phyloP scores from a whole-genome alignment of 2,329 filamentous ascomycete genomes.

The Whalleya microplaca region DNA sequence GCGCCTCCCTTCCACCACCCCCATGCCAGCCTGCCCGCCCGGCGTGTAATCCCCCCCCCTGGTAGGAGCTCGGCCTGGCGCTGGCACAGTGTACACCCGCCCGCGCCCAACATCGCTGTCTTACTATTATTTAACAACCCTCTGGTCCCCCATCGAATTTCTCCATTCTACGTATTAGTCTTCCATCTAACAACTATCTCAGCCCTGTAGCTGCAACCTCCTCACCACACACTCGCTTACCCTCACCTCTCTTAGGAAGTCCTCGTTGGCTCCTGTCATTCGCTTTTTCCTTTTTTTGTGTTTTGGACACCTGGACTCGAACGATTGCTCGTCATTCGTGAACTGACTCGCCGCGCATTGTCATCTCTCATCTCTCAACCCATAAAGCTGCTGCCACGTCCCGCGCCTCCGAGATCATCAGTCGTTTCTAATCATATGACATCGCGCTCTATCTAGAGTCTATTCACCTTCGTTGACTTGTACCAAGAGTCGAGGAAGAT shows the following conservation, averaged over 20 bases:
- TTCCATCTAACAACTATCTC: conserved; percentile 40
- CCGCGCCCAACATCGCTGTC: conserved; percentile 20
- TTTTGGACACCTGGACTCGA: conserved; percentile 45
- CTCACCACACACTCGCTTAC: conserved; percentile 56
- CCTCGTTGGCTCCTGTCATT: conserved; percentile 77
- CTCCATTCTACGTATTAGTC: conserved; percentile 38
- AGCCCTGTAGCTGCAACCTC: conserved; percentile 44
- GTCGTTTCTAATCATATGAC: conserved; percentile 29
- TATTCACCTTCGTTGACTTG: conserved; percentile 32
- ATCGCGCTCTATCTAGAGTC: conserved; percentile 27
- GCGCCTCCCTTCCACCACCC: not conserved
- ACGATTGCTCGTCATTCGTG: conserved; percentile 38
- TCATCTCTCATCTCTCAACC: conserved; percentile 25
- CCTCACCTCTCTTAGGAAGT: conserved; percentile 62
- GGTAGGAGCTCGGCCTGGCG: conserved; percentile 26
- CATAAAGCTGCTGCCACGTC: conserved; percentile 14
- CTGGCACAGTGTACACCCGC: conserved; percentile 22
- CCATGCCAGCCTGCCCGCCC: not conserved
- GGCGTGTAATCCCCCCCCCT: not conserved
- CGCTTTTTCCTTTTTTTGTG: conserved; percentile 63
- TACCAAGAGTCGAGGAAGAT: conserved; percentile 34
- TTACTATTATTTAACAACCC: conserved; percentile 38
- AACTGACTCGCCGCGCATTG: conserved; percentile 28
- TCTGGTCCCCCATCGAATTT: conserved; percentile 37
- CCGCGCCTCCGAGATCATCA: conserved; percentile 13